phyloP scores from a whole-genome alignment of 371 early-diverging fungal genomes.

The Circinella umbellata region DNA sequence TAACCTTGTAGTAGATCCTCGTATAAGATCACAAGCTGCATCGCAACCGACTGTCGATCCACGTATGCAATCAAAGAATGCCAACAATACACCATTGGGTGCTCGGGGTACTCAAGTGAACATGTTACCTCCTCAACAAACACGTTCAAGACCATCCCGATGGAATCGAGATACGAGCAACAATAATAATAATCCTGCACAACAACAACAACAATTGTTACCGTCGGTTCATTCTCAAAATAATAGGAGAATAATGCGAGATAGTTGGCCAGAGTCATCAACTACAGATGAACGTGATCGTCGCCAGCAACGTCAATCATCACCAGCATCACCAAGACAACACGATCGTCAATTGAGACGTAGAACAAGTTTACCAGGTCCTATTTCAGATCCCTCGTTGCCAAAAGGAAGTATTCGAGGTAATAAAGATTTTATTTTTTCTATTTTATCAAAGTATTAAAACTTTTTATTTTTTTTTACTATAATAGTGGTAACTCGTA shows the following conservation, averaged over 20 bases:
- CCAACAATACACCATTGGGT: neutral
- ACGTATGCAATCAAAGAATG: neutral
- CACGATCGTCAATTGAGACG: neutral
- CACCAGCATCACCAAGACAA: neutral
- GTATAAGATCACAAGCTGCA: neutral
- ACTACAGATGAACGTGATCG: neutral
- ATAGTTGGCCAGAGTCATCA: neutral
- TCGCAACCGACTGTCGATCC: neutral
- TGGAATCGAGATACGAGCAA: slow-evolving; percentile 6
- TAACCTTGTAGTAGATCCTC: slow-evolving; percentile 8
- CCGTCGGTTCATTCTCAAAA: neutral
- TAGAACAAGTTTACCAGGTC: slow-evolving; percentile 18
- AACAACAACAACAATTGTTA: neutral
- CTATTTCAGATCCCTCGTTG: slow-evolving; percentile 35
- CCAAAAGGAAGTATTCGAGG: slow-evolving; percentile 48
- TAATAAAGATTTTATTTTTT: slow-evolving; percentile 11
- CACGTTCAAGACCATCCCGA: slow-evolving; percentile 16
- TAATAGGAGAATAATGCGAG: neutral
- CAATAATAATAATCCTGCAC: neutral
- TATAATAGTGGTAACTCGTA: slow-evolving; percentile 45
- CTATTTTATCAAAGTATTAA: neutral
- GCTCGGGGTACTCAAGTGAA: neutral
- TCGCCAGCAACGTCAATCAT: neutral
- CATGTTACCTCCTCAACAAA: neutral
- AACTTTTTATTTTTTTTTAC: too few species aligned